Evolutionary conservation across 2,329 filamentous ascomycete genomes (phyloP).

Genomic region (Alternaria arbusti): DNA sequence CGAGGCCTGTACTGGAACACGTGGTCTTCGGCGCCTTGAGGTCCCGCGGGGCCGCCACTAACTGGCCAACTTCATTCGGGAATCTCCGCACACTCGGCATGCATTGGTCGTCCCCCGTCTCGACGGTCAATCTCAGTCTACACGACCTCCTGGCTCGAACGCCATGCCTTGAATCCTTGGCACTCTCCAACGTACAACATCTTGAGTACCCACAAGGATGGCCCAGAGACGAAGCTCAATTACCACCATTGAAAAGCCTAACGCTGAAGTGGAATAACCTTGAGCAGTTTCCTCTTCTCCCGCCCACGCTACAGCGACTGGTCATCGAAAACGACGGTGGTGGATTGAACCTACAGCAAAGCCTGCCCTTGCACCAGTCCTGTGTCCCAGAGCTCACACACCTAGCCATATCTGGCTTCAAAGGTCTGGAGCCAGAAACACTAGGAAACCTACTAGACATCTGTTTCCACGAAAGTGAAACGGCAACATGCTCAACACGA

Average conservation of each 20-base stretch:
- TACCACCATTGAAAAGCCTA: constrained; percentile 18
- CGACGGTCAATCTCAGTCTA: not conserved
- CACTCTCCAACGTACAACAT: constrained; percentile 10
- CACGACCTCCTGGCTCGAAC: constrained; percentile 13
- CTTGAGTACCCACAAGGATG: not conserved
- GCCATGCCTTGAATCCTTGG: constrained; percentile 21
- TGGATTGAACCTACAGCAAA: not conserved
- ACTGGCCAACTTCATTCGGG: constrained; percentile 35
- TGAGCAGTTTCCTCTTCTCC: not conserved
- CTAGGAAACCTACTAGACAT: constrained; percentile 23
- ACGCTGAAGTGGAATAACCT: constrained; percentile 7
- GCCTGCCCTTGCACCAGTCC: not conserved
- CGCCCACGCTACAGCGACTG: constrained; percentile 24
- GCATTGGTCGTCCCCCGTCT: not conserved
- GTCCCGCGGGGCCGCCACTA: not conserved
- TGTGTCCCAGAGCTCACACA: constrained; percentile 20
- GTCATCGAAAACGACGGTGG: constrained; percentile 7
- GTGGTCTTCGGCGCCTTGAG: constrained; percentile 25
- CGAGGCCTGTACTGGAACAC: constrained; percentile 31
- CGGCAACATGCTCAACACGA: not conserved
- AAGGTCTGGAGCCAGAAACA: not conserved
- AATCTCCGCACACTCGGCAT: constrained; percentile 33
- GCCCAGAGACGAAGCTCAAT: not conserved
- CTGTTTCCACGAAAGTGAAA: not conserved
- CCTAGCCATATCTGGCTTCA: constrained; percentile 22